Evolutionary conservation across 2,329 filamentous ascomycete species (phyloP).

Genomic region (Fusarium secorum): DNA sequence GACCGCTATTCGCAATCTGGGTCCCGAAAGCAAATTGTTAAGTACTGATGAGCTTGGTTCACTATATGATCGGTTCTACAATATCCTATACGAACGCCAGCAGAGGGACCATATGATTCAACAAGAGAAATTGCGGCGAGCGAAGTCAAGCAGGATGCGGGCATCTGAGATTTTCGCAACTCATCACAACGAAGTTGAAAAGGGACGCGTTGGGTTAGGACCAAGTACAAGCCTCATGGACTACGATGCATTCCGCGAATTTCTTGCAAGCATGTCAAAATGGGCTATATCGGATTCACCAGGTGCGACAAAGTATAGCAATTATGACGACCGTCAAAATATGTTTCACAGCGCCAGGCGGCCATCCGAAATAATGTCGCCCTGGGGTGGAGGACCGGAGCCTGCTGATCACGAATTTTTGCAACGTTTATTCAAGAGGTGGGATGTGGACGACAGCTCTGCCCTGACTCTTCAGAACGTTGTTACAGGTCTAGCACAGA

Average conservation of each 20-base stretch:
- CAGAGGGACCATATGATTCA: conserved; percentile 80
- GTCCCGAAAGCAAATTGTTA: conserved; percentile 92
- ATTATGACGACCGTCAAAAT: conserved; percentile 62
- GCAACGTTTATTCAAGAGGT: conserved; percentile 83
- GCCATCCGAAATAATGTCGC: conserved; percentile 53
- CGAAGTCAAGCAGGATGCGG: conserved; percentile 63
- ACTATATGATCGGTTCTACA: conserved; percentile 94
- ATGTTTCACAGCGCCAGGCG: conserved; percentile 67
- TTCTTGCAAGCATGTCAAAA: conserved; percentile 85
- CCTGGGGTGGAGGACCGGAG: conserved; percentile 65
- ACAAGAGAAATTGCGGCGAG: conserved; percentile 74
- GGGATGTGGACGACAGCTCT: conserved; percentile 82
- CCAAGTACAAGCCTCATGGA: conserved; percentile 95
- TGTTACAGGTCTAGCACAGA: conserved; percentile 85
- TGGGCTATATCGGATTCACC: conserved; percentile 94
- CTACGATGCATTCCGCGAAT: conserved; percentile 94
- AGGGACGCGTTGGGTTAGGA: conserved; percentile 86
- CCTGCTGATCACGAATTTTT: conserved; percentile 97
- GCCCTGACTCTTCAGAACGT: conserved; percentile 89
- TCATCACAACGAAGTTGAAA: conserved; percentile 68
- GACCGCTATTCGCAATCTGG: conserved; percentile 93
- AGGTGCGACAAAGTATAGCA: conserved; percentile 55
- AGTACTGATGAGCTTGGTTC: conserved; percentile 85
- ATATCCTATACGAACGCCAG: conserved; percentile 88
- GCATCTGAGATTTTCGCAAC: conserved; percentile 51